phyloP scores from a whole-genome alignment of 139 green algal genomes.

The Nannochloris sp. region DNA sequence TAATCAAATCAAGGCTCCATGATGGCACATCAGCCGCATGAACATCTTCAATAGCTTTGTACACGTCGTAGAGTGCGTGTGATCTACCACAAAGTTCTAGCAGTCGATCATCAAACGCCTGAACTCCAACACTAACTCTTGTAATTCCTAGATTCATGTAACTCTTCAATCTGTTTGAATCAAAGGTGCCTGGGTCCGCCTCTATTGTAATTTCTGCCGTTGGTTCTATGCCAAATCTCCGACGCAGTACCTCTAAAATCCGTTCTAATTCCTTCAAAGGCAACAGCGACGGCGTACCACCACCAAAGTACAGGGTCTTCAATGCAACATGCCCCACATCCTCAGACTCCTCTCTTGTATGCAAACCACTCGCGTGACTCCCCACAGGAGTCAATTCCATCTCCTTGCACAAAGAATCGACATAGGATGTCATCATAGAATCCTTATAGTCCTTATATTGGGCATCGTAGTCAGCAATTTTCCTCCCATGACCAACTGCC shows the following conservation, averaged over 20 bases:
- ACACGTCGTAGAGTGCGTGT: constrained; percentile 57
- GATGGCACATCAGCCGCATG: constrained; percentile 34
- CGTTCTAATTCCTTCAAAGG: constrained; percentile 52
- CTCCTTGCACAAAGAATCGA: constrained; percentile 38
- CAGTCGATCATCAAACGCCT: constrained; percentile 55
- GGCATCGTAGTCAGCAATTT: background rate
- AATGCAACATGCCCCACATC: constrained; percentile 9
- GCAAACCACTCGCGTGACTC: background rate
- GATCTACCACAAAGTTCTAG: constrained; percentile 59
- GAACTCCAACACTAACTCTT: constrained; percentile 84
- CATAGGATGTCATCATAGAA: constrained; percentile 19
- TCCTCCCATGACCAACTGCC: constrained; percentile 43
- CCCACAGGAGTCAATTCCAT: constrained; percentile 25
- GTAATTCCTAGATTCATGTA: constrained; percentile 76
- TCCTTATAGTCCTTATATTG: background rate
- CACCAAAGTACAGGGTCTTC: constrained; percentile 3
- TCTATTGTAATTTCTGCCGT: constrained; percentile 84
- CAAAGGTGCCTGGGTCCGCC: constrained; percentile 92
- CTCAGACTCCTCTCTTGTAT: constrained; percentile 15
- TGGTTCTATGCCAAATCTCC: constrained; percentile 51
- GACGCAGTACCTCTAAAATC: constrained; percentile 51
- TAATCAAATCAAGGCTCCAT: constrained; percentile 92
- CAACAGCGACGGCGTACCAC: constrained; percentile 79
- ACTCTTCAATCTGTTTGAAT: constrained; percentile 46
- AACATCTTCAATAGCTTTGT: constrained; percentile 56